Evolutionary conservation across 2,329 filamentous ascomycete species (phyloP), one percentile per base, ranked within the genome.

Genomic region (Microdochium trichocladiopsis): DNA sequence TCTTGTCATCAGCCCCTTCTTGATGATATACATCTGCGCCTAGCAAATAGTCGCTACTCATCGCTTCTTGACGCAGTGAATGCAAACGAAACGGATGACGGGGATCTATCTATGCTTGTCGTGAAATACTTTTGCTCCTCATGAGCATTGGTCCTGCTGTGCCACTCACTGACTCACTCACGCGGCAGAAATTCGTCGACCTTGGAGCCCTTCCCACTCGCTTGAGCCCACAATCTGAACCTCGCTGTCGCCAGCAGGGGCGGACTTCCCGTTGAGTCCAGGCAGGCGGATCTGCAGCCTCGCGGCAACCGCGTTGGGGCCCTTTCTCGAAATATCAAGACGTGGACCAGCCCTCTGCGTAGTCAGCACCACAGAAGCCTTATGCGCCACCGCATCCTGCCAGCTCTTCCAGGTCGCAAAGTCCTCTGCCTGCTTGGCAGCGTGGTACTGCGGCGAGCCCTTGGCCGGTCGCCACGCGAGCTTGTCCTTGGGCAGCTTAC

Each of bases 391-490:
- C 6, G 74, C 72, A 23, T 74, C 70, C 59, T 78, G 74, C 83
- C 83, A 86, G 54, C 70, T 68, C 60, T 72, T 75, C 83, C 82
- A 86, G 1, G 75, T 71, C 23, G 78, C 83, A 61, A 80, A 86
- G 56, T 87, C 79, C 66, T 89, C 86, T 53, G 74, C 76, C 64
- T 85, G 79, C 64, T 74, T 78, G 18, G 83, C 84, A 10, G 83
- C 82, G 55, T 85, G 81, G 68, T 84, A 89, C 63, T 82, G 78
- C 3, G 84, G 80, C 47, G 83, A 87, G 37, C 73, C 74, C 61
- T 72, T 80, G 22, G 80, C 80, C 22, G 85, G 85, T 56, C 81
- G 77, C 86, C 87, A 90, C 10, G 78, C 78, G 41, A 84, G 72
- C 63, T 76, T 80, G 61, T 87, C 81, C 62, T 77, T 70, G 1